Base-by-base conservation (phyloP, 2,329 filamentous ascomycete species). In the Lasiodiplodia hormozganensis region DNA sequence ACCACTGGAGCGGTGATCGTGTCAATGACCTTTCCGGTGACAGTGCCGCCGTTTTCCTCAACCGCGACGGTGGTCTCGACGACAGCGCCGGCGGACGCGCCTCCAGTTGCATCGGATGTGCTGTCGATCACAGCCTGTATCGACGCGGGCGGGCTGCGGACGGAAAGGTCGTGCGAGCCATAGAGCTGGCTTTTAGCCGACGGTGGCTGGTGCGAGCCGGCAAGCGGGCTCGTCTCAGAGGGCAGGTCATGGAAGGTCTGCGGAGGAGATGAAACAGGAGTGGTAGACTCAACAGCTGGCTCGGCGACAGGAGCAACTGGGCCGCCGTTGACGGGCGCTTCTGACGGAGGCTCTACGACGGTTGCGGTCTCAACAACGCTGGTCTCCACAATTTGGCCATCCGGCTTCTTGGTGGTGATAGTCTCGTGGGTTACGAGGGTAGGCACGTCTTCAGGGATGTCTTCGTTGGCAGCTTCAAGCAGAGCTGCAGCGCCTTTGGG, bases 401-500 rank as follows among this genome's bases (percentile, higher is more conserved):
- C 57, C 5, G 52, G 38, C 23, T 68, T 60, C 11, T 40, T 51
- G 21, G 54, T 68, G 36, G 49, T 43, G 11, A n/a, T 53, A 8
- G 23, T 49, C 43, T 68, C 66, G 14, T n/a, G 66, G 16, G 65
- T 51, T n/a, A 43, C 54, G 34, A 68, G 56, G 23, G 57, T 34
- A 8, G 43, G 34, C 14, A 54, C 49, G 16, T 54, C 49, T 21
- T 40, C 57, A 23, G 21, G 10, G 18, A 62, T 43, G 25, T 60
- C 31, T 11, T 62, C 47, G 25, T 62, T 25, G 23, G 38, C 56
- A 11, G 34, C 66, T 16, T 53, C 56, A 4, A 68, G 49, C 16
- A 68, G 49, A 16, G 66, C 66, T 4, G 66, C 56, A 14, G 66
- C 66, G n/a, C 66, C 66, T 47, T 62, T 62, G 12, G 66, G 66